Evolutionary conservation across 441 rosid species (phyloP).

Genomic region (Viola pubescens): DNA sequence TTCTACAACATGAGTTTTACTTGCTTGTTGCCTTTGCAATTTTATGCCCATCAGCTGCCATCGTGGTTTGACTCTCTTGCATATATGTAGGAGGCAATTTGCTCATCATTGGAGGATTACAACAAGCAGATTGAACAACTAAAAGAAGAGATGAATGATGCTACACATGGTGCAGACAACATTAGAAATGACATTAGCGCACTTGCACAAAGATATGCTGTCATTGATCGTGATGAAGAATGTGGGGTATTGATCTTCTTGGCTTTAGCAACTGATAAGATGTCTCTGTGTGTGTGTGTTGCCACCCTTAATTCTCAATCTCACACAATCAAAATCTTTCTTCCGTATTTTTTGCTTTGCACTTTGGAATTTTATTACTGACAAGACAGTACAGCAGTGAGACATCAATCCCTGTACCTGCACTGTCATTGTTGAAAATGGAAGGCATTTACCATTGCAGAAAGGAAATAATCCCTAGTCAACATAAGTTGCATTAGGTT

Average conservation of each 20-base stretch:
- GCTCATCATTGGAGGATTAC: slow-evolving; percentile 96
- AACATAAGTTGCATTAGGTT: not conserved
- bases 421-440: not conserved
- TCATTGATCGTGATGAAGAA: slow-evolving; percentile 83
- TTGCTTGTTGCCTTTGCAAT: not conserved
- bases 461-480: not conserved
- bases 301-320: too few species aligned
- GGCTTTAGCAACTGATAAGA: too few species aligned
- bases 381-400: too few species aligned
- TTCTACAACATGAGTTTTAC: too few species aligned
- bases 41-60: not conserved
- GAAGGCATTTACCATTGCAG: not conserved
- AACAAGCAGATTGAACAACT: slow-evolving; percentile 89
- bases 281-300: too few species aligned
- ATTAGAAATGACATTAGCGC: slow-evolving; percentile 96
- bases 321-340: too few species aligned
- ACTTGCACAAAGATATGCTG: slow-evolving; percentile 95
- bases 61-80: slow-evolving; percentile 9
- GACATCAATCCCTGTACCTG: not conserved
- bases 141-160: slow-evolving; percentile 98
- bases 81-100: slow-evolving; percentile 80
- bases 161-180: slow-evolving; percentile 99
- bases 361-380: too few species aligned
- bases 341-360: too few species aligned
- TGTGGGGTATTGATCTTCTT: slow-evolving; percentile 75